phyloP scores from a whole-genome alignment of 352 stramenopile species.

The Phytophthora nicotianae region DNA sequence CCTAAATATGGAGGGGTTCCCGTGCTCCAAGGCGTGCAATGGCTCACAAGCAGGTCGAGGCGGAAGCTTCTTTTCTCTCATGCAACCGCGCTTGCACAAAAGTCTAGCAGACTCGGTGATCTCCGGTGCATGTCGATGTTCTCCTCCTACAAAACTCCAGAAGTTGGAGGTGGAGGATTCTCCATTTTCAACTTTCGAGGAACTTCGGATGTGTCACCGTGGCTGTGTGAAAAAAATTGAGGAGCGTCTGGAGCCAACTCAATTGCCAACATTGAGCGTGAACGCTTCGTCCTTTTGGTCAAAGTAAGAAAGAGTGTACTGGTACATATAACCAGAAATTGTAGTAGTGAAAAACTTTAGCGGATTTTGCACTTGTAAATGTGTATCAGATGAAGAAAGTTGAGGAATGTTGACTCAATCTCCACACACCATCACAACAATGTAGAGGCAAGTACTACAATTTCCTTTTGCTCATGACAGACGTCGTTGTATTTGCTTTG shows the following conservation, averaged over 20 bases:
- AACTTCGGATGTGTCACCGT: conserved; percentile 66
- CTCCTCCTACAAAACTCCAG: conserved; percentile 10
- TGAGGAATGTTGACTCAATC: too few relatives aligned
- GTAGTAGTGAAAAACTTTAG: too few relatives aligned
- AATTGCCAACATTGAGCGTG: conserved; percentile 53
- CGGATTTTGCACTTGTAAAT: too few relatives aligned
- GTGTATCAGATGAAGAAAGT: too few relatives aligned
- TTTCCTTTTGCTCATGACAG: too few relatives aligned
- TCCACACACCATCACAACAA: too few relatives aligned
- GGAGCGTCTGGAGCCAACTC: conserved; percentile 29
- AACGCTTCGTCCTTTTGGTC: conserved; percentile 71
- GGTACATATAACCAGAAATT: too few relatives aligned
- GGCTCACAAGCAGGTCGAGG: conserved; percentile 78
- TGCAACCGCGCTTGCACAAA: conserved; percentile 44
- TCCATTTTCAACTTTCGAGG: conserved; percentile 37
- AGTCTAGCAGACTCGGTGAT: conserved; percentile 54
- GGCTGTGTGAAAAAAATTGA: conserved; percentile 70
- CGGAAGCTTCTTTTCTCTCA: conserved; percentile 71
- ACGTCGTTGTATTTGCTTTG: background rate
- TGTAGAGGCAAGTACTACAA: background rate
- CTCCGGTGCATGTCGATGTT: conserved; percentile 53
- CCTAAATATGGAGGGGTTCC: conserved; percentile 85
- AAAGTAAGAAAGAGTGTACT: conserved; percentile 4
- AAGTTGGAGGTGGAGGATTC: background rate
- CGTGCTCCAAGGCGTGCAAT: conserved; percentile 71